Base-by-base conservation (phyloP, 805 yeast species). In the Scheffersomyces spartinae region DNA sequence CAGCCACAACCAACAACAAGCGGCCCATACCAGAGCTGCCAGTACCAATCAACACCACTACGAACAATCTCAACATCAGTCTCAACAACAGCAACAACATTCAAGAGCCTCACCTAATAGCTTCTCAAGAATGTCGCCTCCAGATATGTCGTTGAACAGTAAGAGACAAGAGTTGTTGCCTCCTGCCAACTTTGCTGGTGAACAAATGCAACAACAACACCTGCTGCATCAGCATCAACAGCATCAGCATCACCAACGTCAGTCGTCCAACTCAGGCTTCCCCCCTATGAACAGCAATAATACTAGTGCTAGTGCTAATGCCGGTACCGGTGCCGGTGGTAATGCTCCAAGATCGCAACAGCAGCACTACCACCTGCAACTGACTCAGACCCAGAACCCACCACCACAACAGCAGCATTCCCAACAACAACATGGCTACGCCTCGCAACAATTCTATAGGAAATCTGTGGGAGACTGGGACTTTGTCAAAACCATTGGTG, bases 381-480 rank as follows among this genome's bases (percentile, higher is more conserved):
- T 36, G 18, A 7, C 39, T 31, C 26, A 29, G 18, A 17, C 23
- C 7, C 33, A 28, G 6, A 33, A 26, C 18, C 35, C 33, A n/a
- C 27, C 27, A 17, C 37, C 26, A 9, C 21, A 22, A 8, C 33
- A 26, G 4, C 14, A 32, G 25, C 39, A 38, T 15, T 26, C 37
- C 0, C 58, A 49, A 25, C 42, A 39, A 7, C 29, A 31, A 5
- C 23, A 13, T 10, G 60, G 51, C n/a, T 14, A 23, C 26, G 24
- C 17, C 26, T 37, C 34, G 8, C 62, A 61, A 35, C 74, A 68
- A 38, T 80, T 81, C 39, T 88, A 85, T 48, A 71, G 97, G 36
- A 79, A 78, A 31, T 68, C 94, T 4, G 78, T 88, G 28, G 98
- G 97, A 9, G 95, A 91, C 37, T 88, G 98, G 98, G 94, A 83